Base-by-base conservation (phyloP, 345 rosid species). In the Syzygium oleosum region DNA sequence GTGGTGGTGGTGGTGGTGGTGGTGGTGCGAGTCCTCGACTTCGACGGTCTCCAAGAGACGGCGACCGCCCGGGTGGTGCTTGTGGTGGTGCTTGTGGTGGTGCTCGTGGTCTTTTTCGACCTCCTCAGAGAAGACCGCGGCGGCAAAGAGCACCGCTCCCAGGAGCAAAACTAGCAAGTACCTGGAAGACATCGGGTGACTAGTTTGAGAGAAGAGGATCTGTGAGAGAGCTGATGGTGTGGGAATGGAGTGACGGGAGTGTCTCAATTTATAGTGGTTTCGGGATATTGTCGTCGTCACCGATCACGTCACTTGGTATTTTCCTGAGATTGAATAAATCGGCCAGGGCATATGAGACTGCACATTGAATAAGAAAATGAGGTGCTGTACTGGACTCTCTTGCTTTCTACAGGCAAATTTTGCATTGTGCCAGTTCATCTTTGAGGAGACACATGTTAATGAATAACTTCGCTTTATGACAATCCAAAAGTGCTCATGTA, bases 51-150 rank as follows among this genome's bases (percentile, higher is more conserved):
- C n/a, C n/a, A n/a, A n/a, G n/a, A n/a, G n/a, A n/a, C n/a, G n/a
- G n/a, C n/a, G n/a, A n/a, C n/a, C n/a, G n/a, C n/a, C n/a, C n/a
- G n/a, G n/a, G n/a, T n/a, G n/a, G n/a, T n/a, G n/a, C n/a, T n/a
- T n/a, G n/a, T n/a, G 90, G 79, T 58, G 63, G 87, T 22, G 61
- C 55, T 85, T 68, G 52, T 87, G 86, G 12, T 78, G 87, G 59
- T 86, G 88, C 38, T 85, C 34, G 31, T 77, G 79, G 4, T 43
- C 38, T 22, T 78, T 34, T n/a, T 15, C 46, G 73, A 41, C 7
- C 55, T 31, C 87, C 23, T 55, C 84, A 86, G 65, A 41, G 25
- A 51, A 58, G 61, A 87, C 22, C 43, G 86, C n/a, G 51, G 86
- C 23, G 27, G 86, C 65, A 21, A 84, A 84, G n/a, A 87, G 51